phyloP scores from a whole-genome alignment of 1,284 basidiomycete species.

The Ceratobasidium sp. region DNA sequence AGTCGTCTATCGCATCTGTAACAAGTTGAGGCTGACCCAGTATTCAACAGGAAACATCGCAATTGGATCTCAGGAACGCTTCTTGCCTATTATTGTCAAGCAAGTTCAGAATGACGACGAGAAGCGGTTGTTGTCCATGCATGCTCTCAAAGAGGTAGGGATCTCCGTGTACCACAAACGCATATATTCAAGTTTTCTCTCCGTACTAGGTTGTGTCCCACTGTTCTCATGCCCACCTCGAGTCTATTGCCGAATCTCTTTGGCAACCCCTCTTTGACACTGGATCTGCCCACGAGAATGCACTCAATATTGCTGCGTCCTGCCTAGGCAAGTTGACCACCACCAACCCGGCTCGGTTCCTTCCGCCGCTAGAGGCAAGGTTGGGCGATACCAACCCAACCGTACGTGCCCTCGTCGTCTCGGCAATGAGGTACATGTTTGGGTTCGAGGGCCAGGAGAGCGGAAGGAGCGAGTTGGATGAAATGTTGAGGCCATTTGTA shows the following conservation, averaged over 20 bases:
- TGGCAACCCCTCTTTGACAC: slow-evolving; percentile 92
- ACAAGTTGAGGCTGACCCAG: background rate
- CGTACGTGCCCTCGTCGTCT: slow-evolving; percentile 87
- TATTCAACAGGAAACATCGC: slow-evolving; percentile 83
- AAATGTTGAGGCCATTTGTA: slow-evolving; percentile 82
- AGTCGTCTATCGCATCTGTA: slow-evolving; percentile 43
- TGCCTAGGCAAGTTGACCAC: slow-evolving; percentile 96
- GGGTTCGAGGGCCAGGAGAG: slow-evolving; percentile 74
- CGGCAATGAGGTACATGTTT: slow-evolving; percentile 95
- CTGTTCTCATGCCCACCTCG: slow-evolving; percentile 81
- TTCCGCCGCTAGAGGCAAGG: slow-evolving; percentile 89
- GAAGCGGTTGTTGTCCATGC: slow-evolving; percentile 82
- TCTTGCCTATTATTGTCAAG: slow-evolving; percentile 85
- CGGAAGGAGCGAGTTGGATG: slow-evolving; percentile 82
- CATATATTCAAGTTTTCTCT: slow-evolving; percentile 11
- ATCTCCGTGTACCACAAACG: slow-evolving; percentile 13
- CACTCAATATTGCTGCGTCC: slow-evolving; percentile 93
- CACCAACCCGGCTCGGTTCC: slow-evolving; percentile 85
- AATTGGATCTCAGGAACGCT: slow-evolving; percentile 85
- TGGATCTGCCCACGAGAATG: slow-evolving; percentile 85
- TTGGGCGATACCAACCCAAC: slow-evolving; percentile 72
- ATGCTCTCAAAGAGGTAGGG: slow-evolving; percentile 90
- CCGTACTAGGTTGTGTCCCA: slow-evolving; percentile 82
- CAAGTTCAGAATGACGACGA: slow-evolving; percentile 80
- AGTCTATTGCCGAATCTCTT: slow-evolving; percentile 82